Conservation (phyloP, 345 rosid species). For the Erucastrum elatum region DNA sequence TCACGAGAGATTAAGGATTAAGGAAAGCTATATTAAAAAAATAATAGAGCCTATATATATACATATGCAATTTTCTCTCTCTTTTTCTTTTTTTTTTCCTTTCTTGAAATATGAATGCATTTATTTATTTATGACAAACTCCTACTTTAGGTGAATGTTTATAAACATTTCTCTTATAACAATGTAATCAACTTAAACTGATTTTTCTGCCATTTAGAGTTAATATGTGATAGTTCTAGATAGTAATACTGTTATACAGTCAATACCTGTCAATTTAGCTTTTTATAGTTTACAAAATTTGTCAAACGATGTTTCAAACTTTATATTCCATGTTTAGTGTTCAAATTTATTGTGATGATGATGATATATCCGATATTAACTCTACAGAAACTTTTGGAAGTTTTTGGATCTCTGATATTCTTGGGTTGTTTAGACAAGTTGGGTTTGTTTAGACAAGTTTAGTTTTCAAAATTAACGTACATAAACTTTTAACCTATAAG, state of each 20-base stretch:
- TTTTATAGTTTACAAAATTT: background rate
- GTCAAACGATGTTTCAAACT: background rate
- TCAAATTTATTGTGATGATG: background rate
- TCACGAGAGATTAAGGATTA: conserved; percentile 27
- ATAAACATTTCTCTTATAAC: background rate
- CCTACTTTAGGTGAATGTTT: conserved; percentile 12
- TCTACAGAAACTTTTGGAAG: background rate
- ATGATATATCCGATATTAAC: background rate
- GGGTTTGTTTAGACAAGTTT: background rate
- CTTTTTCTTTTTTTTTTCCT: background rate
- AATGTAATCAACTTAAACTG: background rate
- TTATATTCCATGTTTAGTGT: background rate
- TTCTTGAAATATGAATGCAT: conserved; percentile 3
- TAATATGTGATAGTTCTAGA: background rate
- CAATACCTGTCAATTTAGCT: background rate
- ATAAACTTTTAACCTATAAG: background rate
- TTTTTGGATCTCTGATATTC: background rate
- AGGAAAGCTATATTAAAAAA: conserved; percentile 12
- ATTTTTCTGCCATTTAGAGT: background rate
- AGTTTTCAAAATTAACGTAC: background rate
- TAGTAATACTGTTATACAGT: background rate
- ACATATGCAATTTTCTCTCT: background rate
- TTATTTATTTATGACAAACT: conserved; percentile 7
- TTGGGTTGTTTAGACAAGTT: background rate
- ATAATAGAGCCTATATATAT: background rate